Conservation (phyloP, 352 stramenopile genomes). For the Pythium aristosporum region DNA sequence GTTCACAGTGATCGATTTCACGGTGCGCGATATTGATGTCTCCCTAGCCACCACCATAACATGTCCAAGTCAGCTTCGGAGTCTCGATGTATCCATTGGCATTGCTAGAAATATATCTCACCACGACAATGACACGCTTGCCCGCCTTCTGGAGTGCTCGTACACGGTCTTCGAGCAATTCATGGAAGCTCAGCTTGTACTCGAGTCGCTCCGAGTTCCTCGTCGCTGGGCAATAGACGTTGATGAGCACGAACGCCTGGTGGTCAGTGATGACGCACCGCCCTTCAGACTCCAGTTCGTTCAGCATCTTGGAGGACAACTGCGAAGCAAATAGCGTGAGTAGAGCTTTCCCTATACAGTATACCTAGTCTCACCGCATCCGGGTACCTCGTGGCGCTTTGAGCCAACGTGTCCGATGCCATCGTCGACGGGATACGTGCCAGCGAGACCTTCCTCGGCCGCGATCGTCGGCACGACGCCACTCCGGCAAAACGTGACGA, state of each 20-base stretch:
- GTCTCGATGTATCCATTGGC: too few species aligned
- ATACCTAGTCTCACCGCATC: neutral
- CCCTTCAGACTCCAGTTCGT: constrained; percentile 73
- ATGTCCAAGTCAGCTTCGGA: too few species aligned
- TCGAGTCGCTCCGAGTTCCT: constrained; percentile 67
- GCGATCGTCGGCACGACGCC: constrained; percentile 45
- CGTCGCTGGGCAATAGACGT: constrained; percentile 86
- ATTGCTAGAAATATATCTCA: constrained; percentile 22
- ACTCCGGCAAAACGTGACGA: constrained; percentile 68
- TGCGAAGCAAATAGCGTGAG: constrained; percentile 16
- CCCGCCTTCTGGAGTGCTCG: constrained; percentile 40
- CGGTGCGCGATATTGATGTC: constrained; percentile 83
- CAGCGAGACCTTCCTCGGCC: constrained; percentile 75
- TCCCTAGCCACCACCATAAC: constrained; percentile 34
- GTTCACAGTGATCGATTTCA: constrained; percentile 79
- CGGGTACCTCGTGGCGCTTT: constrained; percentile 43
- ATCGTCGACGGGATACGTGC: constrained; percentile 54
- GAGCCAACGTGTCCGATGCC: constrained; percentile 53
- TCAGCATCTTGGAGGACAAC: constrained; percentile 55
- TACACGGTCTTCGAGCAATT: constrained; percentile 66
- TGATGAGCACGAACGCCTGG: constrained; percentile 85
- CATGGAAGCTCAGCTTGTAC: constrained; percentile 87
- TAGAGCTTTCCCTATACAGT: neutral
- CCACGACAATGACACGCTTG: constrained; percentile 67
- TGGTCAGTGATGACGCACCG: constrained; percentile 88